Conservation (phyloP, 371 early-diverging fungal genomes). For the Mucor saturninus region DNA sequence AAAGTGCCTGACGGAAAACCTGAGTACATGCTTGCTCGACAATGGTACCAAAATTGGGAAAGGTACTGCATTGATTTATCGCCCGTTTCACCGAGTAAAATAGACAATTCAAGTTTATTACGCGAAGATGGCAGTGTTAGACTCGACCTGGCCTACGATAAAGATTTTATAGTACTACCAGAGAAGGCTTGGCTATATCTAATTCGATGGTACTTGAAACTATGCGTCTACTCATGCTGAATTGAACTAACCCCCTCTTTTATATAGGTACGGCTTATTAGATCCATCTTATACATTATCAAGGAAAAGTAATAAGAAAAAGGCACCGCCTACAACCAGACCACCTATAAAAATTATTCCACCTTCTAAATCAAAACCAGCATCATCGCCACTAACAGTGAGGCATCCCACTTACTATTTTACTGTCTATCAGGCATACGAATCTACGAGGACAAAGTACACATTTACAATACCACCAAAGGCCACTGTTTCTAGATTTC, state of each 20-base stretch:
- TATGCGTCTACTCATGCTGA: not conserved
- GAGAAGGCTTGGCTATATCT: slow-evolving; percentile 9
- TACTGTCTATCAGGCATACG: not conserved
- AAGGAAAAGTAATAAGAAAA: too few species aligned
- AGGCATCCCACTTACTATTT: not conserved
- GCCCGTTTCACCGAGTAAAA: not conserved
- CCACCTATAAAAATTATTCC: too few species aligned
- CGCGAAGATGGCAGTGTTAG: not conserved
- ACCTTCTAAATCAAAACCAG: too few species aligned
- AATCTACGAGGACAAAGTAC: not conserved
- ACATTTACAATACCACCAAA: slow-evolving; percentile 10
- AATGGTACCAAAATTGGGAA: not conserved
- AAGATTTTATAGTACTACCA: slow-evolving; percentile 7
- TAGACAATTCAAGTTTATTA: not conserved
- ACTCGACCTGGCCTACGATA: not conserved
- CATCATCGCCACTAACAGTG: too few species aligned
- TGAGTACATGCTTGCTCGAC: not conserved
- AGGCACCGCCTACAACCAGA: not conserved
- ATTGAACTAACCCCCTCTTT: not conserved
- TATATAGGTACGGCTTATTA: not conserved
- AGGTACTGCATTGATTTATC: not conserved
- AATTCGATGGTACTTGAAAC: not conserved
- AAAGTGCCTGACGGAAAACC: too few species aligned
- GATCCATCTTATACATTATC: not conserved
- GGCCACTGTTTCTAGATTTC: not conserved